These are phyloP conservation scores for Rhodosporidiobolus sp. DNA, from an alignment of 768 basidiomycete species.

Conservation along the genomic window DNA sequence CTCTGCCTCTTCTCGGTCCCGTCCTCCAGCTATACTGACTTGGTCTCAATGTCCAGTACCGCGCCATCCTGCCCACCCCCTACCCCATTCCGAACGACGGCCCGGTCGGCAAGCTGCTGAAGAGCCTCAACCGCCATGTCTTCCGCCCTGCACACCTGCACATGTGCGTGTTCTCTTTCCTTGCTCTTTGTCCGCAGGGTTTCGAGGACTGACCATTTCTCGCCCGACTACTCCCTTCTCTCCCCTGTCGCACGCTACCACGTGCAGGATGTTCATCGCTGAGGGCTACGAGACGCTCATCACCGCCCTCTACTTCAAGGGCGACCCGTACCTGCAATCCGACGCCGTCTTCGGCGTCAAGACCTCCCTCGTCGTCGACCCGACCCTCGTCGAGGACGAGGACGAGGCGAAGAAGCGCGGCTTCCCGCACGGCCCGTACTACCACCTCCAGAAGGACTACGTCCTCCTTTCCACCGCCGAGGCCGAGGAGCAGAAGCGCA, in stretches of 20 bases:
- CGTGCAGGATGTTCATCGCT: constrained; percentile 50
- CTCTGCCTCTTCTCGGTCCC: no score
- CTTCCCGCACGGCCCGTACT: constrained; percentile 55
- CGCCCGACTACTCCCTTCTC: neutral
- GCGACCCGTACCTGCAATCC: constrained; percentile 59
- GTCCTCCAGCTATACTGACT: no score
- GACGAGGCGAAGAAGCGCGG: constrained; percentile 60
- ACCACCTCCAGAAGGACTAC: constrained; percentile 55
- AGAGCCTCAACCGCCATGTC: constrained; percentile 61
- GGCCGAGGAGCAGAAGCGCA: constrained; percentile 44
- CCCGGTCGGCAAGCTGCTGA: constrained; percentile 51
- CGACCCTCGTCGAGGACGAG: constrained; percentile 61
- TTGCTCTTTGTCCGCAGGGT: neutral
- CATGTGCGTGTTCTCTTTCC: constrained; percentile 46
- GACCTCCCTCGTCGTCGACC: constrained; percentile 67
- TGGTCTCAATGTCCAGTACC: constrained; percentile 10
- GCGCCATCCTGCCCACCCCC: constrained; percentile 37
- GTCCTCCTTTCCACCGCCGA: constrained; percentile 54
- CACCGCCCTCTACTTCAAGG: constrained; percentile 72
- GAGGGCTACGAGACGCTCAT: constrained; percentile 68
- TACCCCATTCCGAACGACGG: constrained; percentile 43
- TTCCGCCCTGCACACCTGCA: constrained; percentile 80
- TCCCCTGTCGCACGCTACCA: neutral
- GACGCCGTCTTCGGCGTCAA: constrained; percentile 82
- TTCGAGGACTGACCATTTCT: neutral